phyloP scores from a whole-genome alignment of 2,329 filamentous ascomycete genomes.

The Stagonosporopsis tanaceti region DNA sequence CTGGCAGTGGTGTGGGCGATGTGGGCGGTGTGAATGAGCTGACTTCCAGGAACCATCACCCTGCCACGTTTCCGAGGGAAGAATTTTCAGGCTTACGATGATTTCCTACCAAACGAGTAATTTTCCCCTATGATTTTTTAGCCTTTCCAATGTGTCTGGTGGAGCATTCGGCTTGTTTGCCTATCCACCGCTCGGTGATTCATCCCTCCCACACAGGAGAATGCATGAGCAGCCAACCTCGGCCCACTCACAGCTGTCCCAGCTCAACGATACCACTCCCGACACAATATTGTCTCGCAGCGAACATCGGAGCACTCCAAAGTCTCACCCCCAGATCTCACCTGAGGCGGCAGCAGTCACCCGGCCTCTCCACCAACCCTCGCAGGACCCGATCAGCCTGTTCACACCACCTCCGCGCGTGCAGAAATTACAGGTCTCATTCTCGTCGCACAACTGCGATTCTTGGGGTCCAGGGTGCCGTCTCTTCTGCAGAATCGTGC shows the following conservation, averaged over 20 bases:
- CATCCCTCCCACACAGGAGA: neutral
- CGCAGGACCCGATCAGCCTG: neutral
- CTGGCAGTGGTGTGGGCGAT: too few relatives aligned
- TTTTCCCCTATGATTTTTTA: neutral
- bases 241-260: neutral
- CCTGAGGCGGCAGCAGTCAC: neutral
- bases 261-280: neutral
- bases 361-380: neutral
- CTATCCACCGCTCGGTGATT: neutral
- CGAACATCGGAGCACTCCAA: neutral
- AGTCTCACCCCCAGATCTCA: neutral
- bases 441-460: conserved; percentile 7
- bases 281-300: neutral
- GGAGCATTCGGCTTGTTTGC: neutral
- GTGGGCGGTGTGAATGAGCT: neutral
- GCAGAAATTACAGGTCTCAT: conserved; percentile 20
- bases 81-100: neutral
- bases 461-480: conserved; percentile 16
- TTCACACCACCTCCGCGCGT: conserved; percentile 8
- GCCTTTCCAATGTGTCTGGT: neutral
- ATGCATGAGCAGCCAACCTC: neutral
- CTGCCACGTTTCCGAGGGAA: neutral
- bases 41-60: neutral
- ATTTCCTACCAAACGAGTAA: neutral
- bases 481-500: conserved; percentile 14